Evolutionary conservation across 352 stramenopile species (phyloP).

Genomic region (Pythium sp.): DNA sequence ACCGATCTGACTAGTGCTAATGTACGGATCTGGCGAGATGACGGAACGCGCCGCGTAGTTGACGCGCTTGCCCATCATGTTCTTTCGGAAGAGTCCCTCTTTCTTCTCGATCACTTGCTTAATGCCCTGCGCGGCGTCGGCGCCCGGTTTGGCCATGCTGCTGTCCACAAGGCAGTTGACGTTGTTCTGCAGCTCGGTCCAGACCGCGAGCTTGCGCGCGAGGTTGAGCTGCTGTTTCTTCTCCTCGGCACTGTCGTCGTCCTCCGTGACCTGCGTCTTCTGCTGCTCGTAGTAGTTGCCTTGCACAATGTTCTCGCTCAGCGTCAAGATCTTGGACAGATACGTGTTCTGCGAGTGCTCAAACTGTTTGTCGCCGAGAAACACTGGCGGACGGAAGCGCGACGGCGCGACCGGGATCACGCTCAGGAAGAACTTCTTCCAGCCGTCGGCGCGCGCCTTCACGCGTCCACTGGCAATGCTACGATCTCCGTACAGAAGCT

Average conservation of each 20-base stretch:
- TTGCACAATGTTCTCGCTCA: slow-evolving; percentile 90
- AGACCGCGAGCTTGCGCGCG: slow-evolving; percentile 91
- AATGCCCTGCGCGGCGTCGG: slow-evolving; percentile 88
- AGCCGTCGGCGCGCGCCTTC: slow-evolving; percentile 58
- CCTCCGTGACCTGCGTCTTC: slow-evolving; percentile 36
- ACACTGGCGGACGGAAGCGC: slow-evolving; percentile 97
- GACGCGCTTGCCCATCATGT: slow-evolving; percentile 98
- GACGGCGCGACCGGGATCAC: slow-evolving; percentile 96
- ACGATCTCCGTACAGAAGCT: slow-evolving; percentile 91
- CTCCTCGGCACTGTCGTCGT: slow-evolving; percentile 43
- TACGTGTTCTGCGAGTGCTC: slow-evolving; percentile 98
- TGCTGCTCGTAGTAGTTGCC: slow-evolving; percentile 62
- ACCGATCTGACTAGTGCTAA: slow-evolving; percentile 99
- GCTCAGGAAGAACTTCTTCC: slow-evolving; percentile 95
- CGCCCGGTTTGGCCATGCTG: slow-evolving; percentile 65
- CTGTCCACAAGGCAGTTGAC: slow-evolving; percentile 85
- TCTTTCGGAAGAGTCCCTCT: slow-evolving; percentile 99
- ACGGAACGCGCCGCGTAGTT: slow-evolving; percentile 99
- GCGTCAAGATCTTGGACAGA: slow-evolving; percentile 92
- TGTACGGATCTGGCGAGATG: slow-evolving; percentile 99
- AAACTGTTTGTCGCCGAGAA: slow-evolving; percentile 94
- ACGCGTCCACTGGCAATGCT: slow-evolving; percentile 62
- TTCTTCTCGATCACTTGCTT: slow-evolving; percentile 99
- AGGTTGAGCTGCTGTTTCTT: slow-evolving; percentile 74
- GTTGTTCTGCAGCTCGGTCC: slow-evolving; percentile 97